Conservation (phyloP, 1,139 yeast species). For the Scheffersomyces quercinus region DNA sequence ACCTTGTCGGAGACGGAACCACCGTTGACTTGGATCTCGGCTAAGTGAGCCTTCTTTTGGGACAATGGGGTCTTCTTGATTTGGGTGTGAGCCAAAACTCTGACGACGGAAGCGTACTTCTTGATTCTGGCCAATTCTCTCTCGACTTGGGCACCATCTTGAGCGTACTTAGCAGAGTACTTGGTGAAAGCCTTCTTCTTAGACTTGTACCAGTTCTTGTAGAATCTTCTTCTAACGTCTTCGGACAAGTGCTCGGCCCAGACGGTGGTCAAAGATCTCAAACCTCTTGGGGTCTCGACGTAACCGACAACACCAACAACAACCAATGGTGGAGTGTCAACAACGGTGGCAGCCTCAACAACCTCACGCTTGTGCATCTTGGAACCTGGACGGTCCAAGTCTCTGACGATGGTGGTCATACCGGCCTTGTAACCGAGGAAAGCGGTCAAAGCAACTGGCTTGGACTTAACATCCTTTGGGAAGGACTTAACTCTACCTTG, state of each 20-base stretch:
- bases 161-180: constrained; percentile 98
- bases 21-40: constrained; percentile 99
- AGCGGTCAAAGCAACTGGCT: constrained; percentile 99
- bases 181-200: constrained; percentile 99
- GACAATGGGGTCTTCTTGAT: constrained; percentile 98
- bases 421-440: constrained; percentile 99
- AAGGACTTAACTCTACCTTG: constrained; percentile 99
- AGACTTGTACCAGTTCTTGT: constrained; percentile 99
- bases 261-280: constrained; percentile 98
- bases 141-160: constrained; percentile 84
- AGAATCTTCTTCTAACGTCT: constrained; percentile 99
- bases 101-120: constrained; percentile 98
- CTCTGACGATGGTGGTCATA: constrained; percentile 99
- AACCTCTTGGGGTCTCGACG: constrained; percentile 99
- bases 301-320: constrained; percentile 99
- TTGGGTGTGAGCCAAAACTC: constrained; percentile 99
- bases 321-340: constrained; percentile 98
- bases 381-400: constrained; percentile 99
- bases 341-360: constrained; percentile 99
- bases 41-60: constrained; percentile 99
- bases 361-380: constrained; percentile 99
- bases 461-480: constrained; percentile 98
- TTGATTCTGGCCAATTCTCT: constrained; percentile 97
- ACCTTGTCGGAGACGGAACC: constrained; percentile 98
- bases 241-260: constrained; percentile 99